These are phyloP conservation scores for Nicotiana noctiflora DNA, from an alignment of 257 asterid species.

Conservation along the genomic window DNA sequence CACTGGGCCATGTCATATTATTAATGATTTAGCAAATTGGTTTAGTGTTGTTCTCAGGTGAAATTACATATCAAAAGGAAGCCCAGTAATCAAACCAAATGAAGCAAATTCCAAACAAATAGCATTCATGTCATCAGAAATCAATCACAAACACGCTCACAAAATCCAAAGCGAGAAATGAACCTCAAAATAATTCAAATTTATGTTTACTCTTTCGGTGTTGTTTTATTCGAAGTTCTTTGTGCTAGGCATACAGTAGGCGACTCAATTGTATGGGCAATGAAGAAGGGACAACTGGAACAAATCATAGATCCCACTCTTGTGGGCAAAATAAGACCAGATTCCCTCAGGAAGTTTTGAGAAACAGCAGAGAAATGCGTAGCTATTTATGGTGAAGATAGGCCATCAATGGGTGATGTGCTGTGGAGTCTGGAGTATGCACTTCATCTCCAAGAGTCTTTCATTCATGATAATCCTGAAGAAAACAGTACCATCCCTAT, in stretches of 20 bases:
- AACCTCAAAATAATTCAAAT: no score
- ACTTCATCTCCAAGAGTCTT: constrained; percentile 10
- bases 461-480: neutral
- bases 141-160: no score
- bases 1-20: no score
- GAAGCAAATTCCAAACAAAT: no score
- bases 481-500: neutral
- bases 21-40: no score
- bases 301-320: neutral
- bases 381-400: neutral
- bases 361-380: neutral
- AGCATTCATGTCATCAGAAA: no score
- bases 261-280: neutral
- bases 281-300: neutral
- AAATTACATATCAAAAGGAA: no score
- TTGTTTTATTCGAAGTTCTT: neutral
- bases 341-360: neutral
- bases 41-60: no score
- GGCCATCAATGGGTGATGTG: neutral
- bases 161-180: no score
- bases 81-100: no score
- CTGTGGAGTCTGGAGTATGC: neutral
- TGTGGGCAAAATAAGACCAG: neutral
- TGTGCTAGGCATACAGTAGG: neutral
- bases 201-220: neutral